Base-by-base conservation (phyloP, 176 grass and related monocot genomes). In the Miscanthus lutarioriparius region DNA sequence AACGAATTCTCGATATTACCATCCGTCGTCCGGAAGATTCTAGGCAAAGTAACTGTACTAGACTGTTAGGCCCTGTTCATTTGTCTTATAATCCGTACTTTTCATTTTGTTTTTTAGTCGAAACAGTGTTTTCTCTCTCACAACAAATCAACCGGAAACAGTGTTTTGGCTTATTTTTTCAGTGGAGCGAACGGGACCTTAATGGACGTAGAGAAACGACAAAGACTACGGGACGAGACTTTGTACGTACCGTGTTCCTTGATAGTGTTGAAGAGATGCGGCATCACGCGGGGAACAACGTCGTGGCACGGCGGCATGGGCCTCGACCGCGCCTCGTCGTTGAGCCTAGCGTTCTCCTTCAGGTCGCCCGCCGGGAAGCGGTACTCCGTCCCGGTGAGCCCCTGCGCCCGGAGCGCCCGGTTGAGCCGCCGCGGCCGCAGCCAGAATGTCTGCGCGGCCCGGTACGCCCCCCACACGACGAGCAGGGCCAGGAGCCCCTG, bases 291-390 rank as follows among this genome's bases (percentile, higher is more conserved):
- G 23, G 89, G 81, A 4, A 71, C 58, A 41, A 92, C 88, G 41
- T 90, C 72, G 14, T 97, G 94, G 47, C 87, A 92, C 14, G 43
- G 76, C 4, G 80, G 6, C 91, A 94, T 92, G 85, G 91, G 89
- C 72, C 58, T 92, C 63, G 94, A 74, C 53, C 72, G 68, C 25
- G 77, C 89, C 84, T 84, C 91, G 19, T 53, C 51, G 82, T 84
- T 83, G 83, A 88, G 89, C 71, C 87, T 85, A 17, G 5, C 37
- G 27, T 32, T 84, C 76, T 97, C 94, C 64, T 64, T 37, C 20
- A 97, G 37, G 66, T 97, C 87, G 7, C 91, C 87, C 1, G 37
- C 33, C 4, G 89, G 78, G 72, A 88, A 84, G 22, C 72, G 41
- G 79, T 94, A 97, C 14, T 13, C 39, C 8, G 82, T 92, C 20